Evolutionary conservation across 2,329 filamentous ascomycete genomes (phyloP).

Genomic region (Fusarium irregulare): DNA sequence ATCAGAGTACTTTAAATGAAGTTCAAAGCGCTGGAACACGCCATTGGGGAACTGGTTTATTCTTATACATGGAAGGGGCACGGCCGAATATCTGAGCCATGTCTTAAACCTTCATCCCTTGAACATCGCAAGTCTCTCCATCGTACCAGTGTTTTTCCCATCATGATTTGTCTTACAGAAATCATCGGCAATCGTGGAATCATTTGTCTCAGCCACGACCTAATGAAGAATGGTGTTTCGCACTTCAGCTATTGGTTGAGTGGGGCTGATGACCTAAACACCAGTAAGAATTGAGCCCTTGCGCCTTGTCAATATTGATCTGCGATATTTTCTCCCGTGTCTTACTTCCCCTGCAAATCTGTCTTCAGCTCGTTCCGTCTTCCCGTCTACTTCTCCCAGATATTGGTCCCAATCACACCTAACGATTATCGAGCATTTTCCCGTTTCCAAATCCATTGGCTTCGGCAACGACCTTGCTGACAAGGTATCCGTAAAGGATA

Average conservation of each 20-base stretch:
- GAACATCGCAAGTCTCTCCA: accelerated
- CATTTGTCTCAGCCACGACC: background rate
- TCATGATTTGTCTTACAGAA: background rate
- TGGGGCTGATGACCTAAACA: accelerated
- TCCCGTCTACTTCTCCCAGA: background rate
- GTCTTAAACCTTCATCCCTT: background rate
- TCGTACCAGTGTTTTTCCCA: accelerated
- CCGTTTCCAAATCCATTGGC: too few relatives aligned
- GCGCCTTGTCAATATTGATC: background rate
- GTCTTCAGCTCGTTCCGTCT: background rate
- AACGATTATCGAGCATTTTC: too few relatives aligned
- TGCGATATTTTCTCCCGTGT: background rate
- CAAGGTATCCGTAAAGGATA: background rate
- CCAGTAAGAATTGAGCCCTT: background rate
- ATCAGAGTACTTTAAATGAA: too few relatives aligned
- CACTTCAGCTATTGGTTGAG: background rate
- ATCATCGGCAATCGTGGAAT: background rate
- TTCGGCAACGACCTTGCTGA: too few relatives aligned
- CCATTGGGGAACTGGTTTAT: too few relatives aligned
- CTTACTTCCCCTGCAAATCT: background rate
- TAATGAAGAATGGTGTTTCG: background rate
- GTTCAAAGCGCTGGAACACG: too few relatives aligned
- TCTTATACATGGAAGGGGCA: too few relatives aligned
- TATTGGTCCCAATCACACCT: background rate
- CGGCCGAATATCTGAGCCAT: too few relatives aligned